Base-by-base conservation (phyloP, 2,329 filamentous ascomycete genomes). In the Aspergillus ustus region DNA sequence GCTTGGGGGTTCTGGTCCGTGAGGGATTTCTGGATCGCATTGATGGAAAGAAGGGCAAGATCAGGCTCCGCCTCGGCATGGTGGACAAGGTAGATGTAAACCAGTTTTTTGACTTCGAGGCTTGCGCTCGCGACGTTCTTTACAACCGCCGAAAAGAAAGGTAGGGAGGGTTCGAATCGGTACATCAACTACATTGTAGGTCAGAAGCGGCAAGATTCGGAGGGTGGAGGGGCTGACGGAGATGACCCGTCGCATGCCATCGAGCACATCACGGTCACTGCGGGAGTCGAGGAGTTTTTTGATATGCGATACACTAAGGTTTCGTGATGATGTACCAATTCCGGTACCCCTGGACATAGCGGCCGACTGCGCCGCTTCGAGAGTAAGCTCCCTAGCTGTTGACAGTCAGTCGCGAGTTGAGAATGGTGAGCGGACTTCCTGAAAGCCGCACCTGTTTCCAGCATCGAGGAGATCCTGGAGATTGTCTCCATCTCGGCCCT, bases 1-100 rank as follows among this genome's bases (percentile, higher is more conserved):
- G 97, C 88, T 73, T 96, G 91, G 1, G 95, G 92, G 75, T 93
- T 97, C 61, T 89, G 84, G 78, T 99, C 95, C 25, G 93, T 96
- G 61, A 99, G 86, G 9, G 94, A 97, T 79, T 97, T 98, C 75
- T 99, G 95, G 70, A 99, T 98, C 7, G 95, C 96, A 79, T 99
- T 99, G 85, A 99, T 97, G 62, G 93, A 97, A 49, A 99, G 85
- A 43, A 99, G 85, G 20, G 95, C 93, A 50, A 97, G 91, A 78
- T 99, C 95, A 61, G 94, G 95, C 73, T 98, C 95, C 66, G 93
- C 88, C 76, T 98, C 95, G 75, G 95, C 95, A 84, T 99, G 93
- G 75, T 96, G 92, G 63, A 98, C 90, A 64, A 99, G 88, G 79
- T 97, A 99, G 75, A 97, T 96, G 82, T 99, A 99, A 65, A 99